Evolutionary conservation across 257 asterid species (phyloP), one percentile per base, ranked within the genome.

Genomic region (Galeopsis tetrahit): DNA sequence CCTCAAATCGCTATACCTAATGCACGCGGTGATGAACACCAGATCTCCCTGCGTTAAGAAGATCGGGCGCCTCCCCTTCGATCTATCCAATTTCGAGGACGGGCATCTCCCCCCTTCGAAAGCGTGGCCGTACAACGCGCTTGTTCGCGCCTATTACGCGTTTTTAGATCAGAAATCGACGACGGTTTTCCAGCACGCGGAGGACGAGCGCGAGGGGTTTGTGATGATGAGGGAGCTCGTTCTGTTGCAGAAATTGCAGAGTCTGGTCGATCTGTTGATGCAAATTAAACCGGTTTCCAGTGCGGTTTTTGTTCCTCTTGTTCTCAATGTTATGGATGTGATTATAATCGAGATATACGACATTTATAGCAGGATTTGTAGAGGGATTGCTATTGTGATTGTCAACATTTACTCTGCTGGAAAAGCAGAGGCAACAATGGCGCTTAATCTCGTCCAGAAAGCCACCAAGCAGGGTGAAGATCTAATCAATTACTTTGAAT

Each of bases 61-160:
- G 17, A 88, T 95, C 61, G 99, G 99, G 0, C 75, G 96, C 31
- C 76, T 95, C 36, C 99, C 98, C 2, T 91, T 91, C 56, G 98
- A 95, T 72, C 79, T 95, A 2, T 95, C 97, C 15, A 51, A 69
- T 71, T 91, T 95, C 77, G 66, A 15, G 5, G 96, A 87, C 60
- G 89, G 82, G 0, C 84, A 83, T 66, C 40, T 74, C 31, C 69
- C 68, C 2, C 80, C 72, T 0, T 69, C 75, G 0, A 79, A 72
- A 11, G 68, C 82, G 0, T 88, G 97, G 97, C 84, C 89, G 1
- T 81, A 79, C 48, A 70, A 87, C 44, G 77, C 80, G 11, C 85
- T 94, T 21, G 74, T 94, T 36, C 84, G 86, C 15, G 82, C 93
- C n/a, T 94, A 91, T 52, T 94, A 78, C 67, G 82, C 87, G 3